Percentiles rank a stretch among this genome's conserved stretches.
These are phyloP conservation scores for Durusdinium trenchii DNA, from an alignment of 73 alveolate genomes.

Conservation along the genomic window DNA sequence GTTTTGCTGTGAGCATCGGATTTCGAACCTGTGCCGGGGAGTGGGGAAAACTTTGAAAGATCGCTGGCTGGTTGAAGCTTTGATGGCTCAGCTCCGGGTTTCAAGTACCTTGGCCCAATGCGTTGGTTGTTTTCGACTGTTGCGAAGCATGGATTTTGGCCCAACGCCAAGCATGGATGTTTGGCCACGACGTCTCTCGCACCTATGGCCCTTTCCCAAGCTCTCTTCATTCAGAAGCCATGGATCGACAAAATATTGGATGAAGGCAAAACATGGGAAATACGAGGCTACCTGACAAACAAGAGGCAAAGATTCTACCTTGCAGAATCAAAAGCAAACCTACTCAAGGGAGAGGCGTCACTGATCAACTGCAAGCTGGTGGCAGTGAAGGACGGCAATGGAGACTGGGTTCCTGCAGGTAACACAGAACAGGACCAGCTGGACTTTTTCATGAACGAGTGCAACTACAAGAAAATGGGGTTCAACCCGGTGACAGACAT, in stretches of 20 bases:
- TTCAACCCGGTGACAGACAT: background rate
- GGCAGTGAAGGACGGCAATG: background rate
- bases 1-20: no score
- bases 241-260: slow-evolving; percentile 5
- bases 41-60: no score
- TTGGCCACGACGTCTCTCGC: background rate
- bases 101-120: no score
- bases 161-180: no score
- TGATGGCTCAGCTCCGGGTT: no score
- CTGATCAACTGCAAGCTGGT: no score
- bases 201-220: background rate
- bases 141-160: no score
- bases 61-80: no score
- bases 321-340: slow-evolving; percentile 30
- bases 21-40: no score
- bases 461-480: slow-evolving; percentile 18
- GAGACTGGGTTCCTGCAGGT: background rate
- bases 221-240: background rate
- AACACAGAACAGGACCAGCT: background rate
- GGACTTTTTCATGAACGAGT: background rate
- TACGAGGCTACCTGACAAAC: background rate
- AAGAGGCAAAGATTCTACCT: slow-evolving; percentile 12
- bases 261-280: slow-evolving; percentile 10
- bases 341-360: slow-evolving; percentile 1
- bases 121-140: no score